Evolutionary conservation across 225 moss, liverwort and hornwort genomes (phyloP).

Genomic region (Pseudisothecium myosuroides): DNA sequence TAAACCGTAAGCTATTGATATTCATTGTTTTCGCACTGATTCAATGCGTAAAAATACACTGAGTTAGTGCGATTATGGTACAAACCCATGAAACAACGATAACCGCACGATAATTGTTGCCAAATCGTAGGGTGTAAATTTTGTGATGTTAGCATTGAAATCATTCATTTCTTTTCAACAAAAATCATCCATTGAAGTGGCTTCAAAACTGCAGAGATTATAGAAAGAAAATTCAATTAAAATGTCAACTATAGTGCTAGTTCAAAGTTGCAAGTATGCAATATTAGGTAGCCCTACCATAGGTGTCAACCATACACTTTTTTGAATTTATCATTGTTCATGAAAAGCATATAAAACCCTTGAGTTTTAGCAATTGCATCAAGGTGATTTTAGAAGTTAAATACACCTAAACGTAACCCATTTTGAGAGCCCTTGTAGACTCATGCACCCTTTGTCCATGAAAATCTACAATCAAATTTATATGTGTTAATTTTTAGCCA

Average conservation of each 20-base stretch:
- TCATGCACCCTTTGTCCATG: not conserved
- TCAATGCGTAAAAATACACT: too few species aligned
- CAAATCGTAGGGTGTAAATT: too few species aligned
- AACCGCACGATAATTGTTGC: too few species aligned
- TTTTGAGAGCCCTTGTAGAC: rapidly evolving
- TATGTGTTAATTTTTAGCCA: not conserved
- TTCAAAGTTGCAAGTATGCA: rapidly evolving
- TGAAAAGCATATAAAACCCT: rapidly evolving
- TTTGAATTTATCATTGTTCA: not conserved
- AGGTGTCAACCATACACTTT: too few species aligned
- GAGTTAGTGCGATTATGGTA: too few species aligned
- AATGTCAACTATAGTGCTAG: not conserved
- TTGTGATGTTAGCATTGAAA: too few species aligned
- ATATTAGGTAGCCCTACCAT: rapidly evolving
- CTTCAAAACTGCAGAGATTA: not conserved
- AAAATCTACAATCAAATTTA: not conserved
- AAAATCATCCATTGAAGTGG: not conserved
- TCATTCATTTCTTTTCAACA: not conserved
- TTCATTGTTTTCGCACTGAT: too few species aligned
- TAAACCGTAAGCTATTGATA: too few species aligned
- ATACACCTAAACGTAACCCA: rapidly evolving
- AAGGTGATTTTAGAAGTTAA: not conserved
- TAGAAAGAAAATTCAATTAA: rapidly evolving
- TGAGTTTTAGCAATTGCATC: rapidly evolving
- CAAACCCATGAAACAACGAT: too few species aligned